phyloP scores from a whole-genome alignment of 2,329 filamentous ascomycete species.

The Teratosphaeria gauchensis region DNA sequence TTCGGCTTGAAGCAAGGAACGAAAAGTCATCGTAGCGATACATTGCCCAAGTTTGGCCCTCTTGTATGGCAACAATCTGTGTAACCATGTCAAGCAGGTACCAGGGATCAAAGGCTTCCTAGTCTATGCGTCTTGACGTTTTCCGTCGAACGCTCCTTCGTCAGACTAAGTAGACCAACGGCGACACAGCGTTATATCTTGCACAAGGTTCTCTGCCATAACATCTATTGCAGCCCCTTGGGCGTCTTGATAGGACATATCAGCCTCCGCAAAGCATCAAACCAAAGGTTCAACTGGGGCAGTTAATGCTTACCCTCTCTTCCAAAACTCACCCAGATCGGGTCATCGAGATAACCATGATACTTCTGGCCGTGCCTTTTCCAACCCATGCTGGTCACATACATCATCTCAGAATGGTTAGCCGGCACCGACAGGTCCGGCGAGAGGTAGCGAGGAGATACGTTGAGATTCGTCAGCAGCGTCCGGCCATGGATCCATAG shows the following conservation, averaged over 20 bases:
- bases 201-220: neutral
- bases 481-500: conserved; percentile 48
- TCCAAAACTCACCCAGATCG: conserved; percentile 46
- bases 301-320: conserved; percentile 38
- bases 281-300: neutral
- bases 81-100: too few species aligned
- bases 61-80: too few species aligned
- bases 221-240: neutral
- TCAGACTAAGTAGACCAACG: neutral
- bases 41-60: neutral
- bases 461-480: conserved; percentile 14
- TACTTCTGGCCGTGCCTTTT: conserved; percentile 39
- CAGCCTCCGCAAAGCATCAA: neutral
- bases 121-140: too few species aligned
- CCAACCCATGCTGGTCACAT: conserved; percentile 50
- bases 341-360: conserved; percentile 49
- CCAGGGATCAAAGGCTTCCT: too few species aligned
- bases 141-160: too few species aligned
- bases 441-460: neutral
- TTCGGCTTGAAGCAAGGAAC: neutral
- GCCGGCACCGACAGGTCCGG: neutral
- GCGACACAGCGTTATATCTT: neutral
- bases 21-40: neutral
- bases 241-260: neutral
- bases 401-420: conserved; percentile 46